Base-by-base conservation (phyloP, 371 early-diverging fungal species). In the Catenaria anguillulae region DNA sequence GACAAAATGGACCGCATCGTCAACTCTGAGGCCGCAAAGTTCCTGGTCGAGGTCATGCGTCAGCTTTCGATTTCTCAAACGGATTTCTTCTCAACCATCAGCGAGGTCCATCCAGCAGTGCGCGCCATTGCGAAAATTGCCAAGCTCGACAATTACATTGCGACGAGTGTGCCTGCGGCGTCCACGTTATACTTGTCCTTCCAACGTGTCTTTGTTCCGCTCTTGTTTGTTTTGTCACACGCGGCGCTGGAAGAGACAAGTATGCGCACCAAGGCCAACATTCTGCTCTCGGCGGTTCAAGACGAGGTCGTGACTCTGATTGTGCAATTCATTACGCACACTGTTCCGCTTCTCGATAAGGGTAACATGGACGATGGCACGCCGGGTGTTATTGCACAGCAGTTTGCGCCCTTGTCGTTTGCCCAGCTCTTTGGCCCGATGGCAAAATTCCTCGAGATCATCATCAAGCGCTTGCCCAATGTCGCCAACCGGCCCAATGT, bases 181-280 rank as follows among this genome's bases (percentile, higher is more conserved):
- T 8, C 12, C 33, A 13, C 15, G 29, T 10, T 10, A 17, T 10
- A 40, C 40, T 8, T 2, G 29, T 70, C 72, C 2, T 70, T 72
- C 56, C 72, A 70, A 40, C 67, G 50, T 56, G 68, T 66, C 4
- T 31, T 68, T 2, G 33, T 72, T 19, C 72, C 72, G 13, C 33
- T 72, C n/a, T 55, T 72, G n/a, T 68, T 68, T 0, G 64, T 70
- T 0, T 50, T 72, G 31, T 68, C 70, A 6, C 48, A 70, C 19
- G 64, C 66, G 34, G 56, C 40, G 2, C 55, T 72, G 19, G 69
- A 68, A 35, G 64, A 61, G 55, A 60, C 72, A 2, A 66, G 65
- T 3, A 64, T 72, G 67, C 60, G 54, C 2, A 46, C 29, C n/a
- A 61, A 68, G 24, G 56, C 65, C 1, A 62, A 64, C 19, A 23